A percentile compares a stretch with the other conserved stretches of the same genome.
These are phyloP conservation scores for Platanthera zijinensis DNA, from an alignment of 106 monocot genomes.

Conservation along the genomic window DNA sequence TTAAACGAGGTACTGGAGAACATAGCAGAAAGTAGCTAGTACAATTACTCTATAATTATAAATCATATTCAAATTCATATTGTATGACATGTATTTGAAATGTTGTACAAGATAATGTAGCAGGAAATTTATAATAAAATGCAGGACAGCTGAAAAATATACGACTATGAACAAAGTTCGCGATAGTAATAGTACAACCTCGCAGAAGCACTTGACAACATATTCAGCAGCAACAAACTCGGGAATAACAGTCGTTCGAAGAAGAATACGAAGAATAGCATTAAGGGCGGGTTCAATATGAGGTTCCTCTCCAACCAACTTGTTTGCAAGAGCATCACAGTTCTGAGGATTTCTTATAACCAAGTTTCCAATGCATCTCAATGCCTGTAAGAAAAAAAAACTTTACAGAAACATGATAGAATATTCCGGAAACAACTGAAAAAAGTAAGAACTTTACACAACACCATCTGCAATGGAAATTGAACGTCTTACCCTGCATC, in stretches of 20 bases:
- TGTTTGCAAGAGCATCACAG: slow-evolving; percentile 51
- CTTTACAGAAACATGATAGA: background rate
- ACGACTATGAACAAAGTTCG: background rate
- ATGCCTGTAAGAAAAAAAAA: slow-evolving; percentile 42
- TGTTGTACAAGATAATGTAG: background rate
- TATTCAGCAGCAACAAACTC: slow-evolving; percentile 90
- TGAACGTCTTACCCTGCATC: slow-evolving; percentile 61
- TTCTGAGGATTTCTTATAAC: slow-evolving; percentile 71
- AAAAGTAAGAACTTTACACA: background rate
- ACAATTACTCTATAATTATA: background rate
- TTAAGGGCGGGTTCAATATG: slow-evolving; percentile 78
- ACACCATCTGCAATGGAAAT: background rate
- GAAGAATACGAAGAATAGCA: slow-evolving; percentile 69
- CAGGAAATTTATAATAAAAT: background rate
- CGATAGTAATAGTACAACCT: slow-evolving; percentile 40
- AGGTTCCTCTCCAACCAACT: slow-evolving; percentile 84
- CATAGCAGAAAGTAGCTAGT: background rate
- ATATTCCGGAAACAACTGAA: background rate
- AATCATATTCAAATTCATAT: background rate
- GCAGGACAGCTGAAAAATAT: background rate
- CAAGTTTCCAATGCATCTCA: slow-evolving; percentile 87
- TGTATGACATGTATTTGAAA: background rate
- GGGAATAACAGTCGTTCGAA: slow-evolving; percentile 55
- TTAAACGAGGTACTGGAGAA: background rate
- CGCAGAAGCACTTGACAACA: slow-evolving; percentile 89